A percentile compares a stretch with the other conserved stretches of the same genome.
Evolutionary conservation across 352 stramenopile genomes (phyloP).

Genomic region (Plasmopara viticola): DNA sequence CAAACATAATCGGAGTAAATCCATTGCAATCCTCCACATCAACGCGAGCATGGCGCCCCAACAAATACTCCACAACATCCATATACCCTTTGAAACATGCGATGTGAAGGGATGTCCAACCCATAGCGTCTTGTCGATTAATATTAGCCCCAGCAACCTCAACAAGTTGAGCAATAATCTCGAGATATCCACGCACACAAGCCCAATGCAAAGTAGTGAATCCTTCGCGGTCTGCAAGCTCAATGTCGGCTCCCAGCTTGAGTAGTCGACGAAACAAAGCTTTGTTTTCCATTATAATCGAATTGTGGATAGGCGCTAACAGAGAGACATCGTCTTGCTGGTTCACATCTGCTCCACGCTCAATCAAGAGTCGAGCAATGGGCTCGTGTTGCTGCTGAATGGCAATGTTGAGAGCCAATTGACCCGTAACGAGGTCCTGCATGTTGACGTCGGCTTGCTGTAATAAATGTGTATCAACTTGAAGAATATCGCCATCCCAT

Average conservation of each 20-base stretch:
- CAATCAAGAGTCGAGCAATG: constrained; percentile 61
- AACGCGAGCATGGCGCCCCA: constrained; percentile 35
- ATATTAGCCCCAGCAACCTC: constrained; percentile 46
- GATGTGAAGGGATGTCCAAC: constrained; percentile 68
- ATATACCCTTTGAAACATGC: constrained; percentile 66
- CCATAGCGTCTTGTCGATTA: constrained; percentile 50
- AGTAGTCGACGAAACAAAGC: constrained; percentile 45
- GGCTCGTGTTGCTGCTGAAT: constrained; percentile 76
- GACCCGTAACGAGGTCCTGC: constrained; percentile 40
- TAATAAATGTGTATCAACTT: constrained; percentile 55
- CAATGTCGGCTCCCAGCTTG: constrained; percentile 45
- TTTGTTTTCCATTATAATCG: constrained; percentile 83
- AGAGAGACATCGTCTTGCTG: constrained; percentile 50
- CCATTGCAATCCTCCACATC: constrained; percentile 58
- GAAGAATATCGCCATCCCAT: constrained; percentile 74
- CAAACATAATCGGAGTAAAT: constrained; percentile 44
- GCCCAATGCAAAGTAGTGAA: constrained; percentile 66
- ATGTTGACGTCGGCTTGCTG: constrained; percentile 45
- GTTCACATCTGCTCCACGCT: constrained; percentile 62
- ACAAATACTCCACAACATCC: constrained; percentile 64
- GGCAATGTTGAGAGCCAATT: constrained; percentile 60
- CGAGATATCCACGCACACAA: constrained; percentile 58
- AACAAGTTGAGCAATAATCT: constrained; percentile 65
- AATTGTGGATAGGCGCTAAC: constrained; percentile 59
- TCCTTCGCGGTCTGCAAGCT: constrained; percentile 50